Evolutionary conservation across 2,329 filamentous ascomycete species (phyloP), one percentile per base, ranked within the genome.

Genomic region (Talaromyces sp.): DNA sequence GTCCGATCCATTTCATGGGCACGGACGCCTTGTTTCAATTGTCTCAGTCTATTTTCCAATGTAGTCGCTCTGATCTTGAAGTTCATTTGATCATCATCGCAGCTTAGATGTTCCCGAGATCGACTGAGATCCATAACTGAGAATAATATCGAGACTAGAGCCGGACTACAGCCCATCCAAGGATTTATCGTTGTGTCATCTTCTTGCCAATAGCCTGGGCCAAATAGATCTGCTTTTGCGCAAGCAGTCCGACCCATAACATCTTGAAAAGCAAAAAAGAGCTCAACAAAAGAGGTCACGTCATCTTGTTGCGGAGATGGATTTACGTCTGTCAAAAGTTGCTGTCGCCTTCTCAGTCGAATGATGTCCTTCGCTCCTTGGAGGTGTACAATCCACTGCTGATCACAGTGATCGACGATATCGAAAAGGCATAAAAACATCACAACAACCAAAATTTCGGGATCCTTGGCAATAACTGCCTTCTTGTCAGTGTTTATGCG

Each of bases 241-340:
- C 74, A 77, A 0, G 75, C 75, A 0, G 75, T 77, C 22, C 74
- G 66, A 33, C 75, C 74, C 33, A 76, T 76, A 0, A 75, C 72
- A 22, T 77, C 75, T 48, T 76, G 75, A 7, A 74, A 77, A 4
- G 75, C 75, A 39, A 77, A 77, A 51, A 75, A 76, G 10, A 6
- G 68, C 62, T 54, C 76, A 11, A 47, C 49, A 40, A 58, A 58
- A 3, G 42, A 37, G 1, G 52, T 52, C n/a, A 58, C 49, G 1
- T 52, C 42, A 22, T 44, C 39, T 19, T 37, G 14, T 14, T n/a
- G 8, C n/a, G 7, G 9, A 10, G 3, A 9, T 27, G 3, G 3
- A 24, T 20, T 14, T 9, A 19, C 14, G 3, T 29, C 40, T 43
- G 19, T 13, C 14, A 19, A 27, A 43, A 14, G 6, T 4, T 33